These are phyloP conservation scores for Leishmania braziliensis DNA, from an alignment of 208 protist genomes.

Conservation along the genomic window DNA sequence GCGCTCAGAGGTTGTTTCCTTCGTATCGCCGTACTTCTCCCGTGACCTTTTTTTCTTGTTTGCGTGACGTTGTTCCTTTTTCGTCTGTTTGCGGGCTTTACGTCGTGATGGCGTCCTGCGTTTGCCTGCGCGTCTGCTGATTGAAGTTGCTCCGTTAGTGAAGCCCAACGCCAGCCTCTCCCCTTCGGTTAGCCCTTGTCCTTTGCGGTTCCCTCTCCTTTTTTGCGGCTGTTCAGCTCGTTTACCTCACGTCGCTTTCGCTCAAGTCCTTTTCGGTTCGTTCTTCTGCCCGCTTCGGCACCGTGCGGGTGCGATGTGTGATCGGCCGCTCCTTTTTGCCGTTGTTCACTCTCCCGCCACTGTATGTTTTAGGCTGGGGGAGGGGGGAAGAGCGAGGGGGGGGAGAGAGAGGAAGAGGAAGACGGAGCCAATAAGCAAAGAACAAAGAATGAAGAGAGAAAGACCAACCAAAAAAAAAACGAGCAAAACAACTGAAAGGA, in stretches of 20 bases:
- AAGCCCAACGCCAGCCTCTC: too few species aligned
- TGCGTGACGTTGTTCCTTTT: background rate
- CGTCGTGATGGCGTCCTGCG: too few species aligned
- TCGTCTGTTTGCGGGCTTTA: constrained; percentile 2
- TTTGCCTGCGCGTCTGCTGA: too few species aligned
- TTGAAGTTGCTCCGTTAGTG: too few species aligned
- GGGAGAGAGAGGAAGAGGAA: background rate
- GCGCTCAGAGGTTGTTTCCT: constrained; percentile 5
- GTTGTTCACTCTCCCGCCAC: constrained; percentile 2
- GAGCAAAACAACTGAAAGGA: background rate
- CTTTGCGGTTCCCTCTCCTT: background rate
- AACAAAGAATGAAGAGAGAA: background rate
- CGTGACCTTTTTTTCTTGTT: constrained; percentile 5
- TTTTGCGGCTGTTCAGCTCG: constrained; percentile 5
- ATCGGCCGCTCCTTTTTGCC: too few species aligned
- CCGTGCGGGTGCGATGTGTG: too few species aligned
- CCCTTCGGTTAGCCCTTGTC: too few species aligned
- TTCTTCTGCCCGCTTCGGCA: too few species aligned
- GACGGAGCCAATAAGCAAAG: background rate
- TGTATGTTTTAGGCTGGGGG: background rate
- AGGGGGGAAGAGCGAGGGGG: background rate
- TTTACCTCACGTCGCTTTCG: too few species aligned
- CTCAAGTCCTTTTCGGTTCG: too few species aligned
- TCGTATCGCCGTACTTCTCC: constrained; percentile 16
- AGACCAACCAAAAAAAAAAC: background rate